Base-by-base conservation (phyloP, 108 stramenopile species). In the Cyclotella baltica region DNA sequence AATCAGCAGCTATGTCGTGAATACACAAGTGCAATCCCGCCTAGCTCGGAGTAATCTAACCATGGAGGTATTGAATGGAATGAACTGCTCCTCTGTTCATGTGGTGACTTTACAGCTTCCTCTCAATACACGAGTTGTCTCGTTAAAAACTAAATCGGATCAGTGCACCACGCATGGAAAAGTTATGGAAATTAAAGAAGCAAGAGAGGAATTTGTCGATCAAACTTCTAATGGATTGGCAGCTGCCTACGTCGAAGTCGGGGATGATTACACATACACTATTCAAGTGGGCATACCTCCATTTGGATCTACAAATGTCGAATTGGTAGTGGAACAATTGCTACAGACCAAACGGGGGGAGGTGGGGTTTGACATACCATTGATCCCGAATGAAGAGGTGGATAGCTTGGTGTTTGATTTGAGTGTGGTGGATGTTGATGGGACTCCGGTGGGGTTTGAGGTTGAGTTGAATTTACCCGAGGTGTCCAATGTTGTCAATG, bases 81-180 rank as follows among this genome's bases (percentile, higher is more conserved):
- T 68, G 48, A 52, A 68, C 51, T 68, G 67, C 25, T 68, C 67
- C 52, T 68, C 67, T 23, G 47, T 68, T 18, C 67, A 68, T 31
- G 34, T 52, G 30, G 33, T 68, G 11, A 52, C 67, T 15, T 22
- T 68, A 11, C 67, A 68, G 43, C 51, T 68, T 15, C 67, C 67
- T 15, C 34, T 68, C 31, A 68, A 68, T 25, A 52, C 67, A 3
- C 48, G 67, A 15, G 51, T 68, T 6, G 33, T 50, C n/a, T 68
- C 67, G 2, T 22, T 68, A 10, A 68, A 68, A 29, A 68, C 67
- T 20, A 31, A 52, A 10, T 29, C 47, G 29, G 10, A 68, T 51
- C 50, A 68, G 4, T 68, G 67, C 31, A 51, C 25, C 4, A 52
- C 67, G 18, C 30, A 51, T 20, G 67, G 67, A 18, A 22, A 51